These are phyloP conservation scores for Lupinus albus DNA, from an alignment of 306 rosid species.

Conservation along the genomic window DNA sequence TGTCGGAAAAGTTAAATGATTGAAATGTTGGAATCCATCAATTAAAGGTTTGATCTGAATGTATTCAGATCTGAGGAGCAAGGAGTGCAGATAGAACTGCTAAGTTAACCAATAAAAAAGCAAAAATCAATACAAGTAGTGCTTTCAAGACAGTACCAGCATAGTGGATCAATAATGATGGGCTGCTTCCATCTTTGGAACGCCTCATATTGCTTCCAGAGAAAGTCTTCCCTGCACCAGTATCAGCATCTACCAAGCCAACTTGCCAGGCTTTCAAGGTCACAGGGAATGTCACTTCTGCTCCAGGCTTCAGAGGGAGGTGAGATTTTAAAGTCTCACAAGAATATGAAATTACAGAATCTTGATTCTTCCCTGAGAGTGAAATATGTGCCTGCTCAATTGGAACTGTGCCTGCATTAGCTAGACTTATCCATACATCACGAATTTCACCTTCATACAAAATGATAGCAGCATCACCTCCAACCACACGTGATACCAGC, in stretches of 20 bases:
- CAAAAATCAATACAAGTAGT: conserved; percentile 2
- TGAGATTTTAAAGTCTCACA: conserved; percentile 75
- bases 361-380: conserved; percentile 89
- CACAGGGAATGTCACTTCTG: conserved; percentile 89
- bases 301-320: conserved; percentile 90
- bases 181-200: conserved; percentile 79
- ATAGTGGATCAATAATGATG: conserved; percentile 81
- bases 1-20: conserved; percentile 2
- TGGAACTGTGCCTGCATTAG: conserved; percentile 96
- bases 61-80: conserved; percentile 22
- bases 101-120: conserved; percentile 12
- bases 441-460: conserved; percentile 95
- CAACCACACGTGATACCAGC: conserved; percentile 78
- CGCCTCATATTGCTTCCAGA: conserved; percentile 62
- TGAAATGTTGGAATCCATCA: conserved; percentile 20
- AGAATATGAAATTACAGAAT: conserved; percentile 74
- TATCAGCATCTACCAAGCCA: conserved; percentile 63
- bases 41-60: conserved; percentile 31
- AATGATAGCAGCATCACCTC: conserved; percentile 93
- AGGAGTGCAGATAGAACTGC: conserved; percentile 30
- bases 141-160: conserved; percentile 61
- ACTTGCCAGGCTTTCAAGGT: conserved; percentile 92
- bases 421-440: conserved; percentile 83
- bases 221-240: conserved; percentile 50
- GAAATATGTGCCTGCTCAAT: conserved; percentile 92